Base-by-base conservation (phyloP, 805 yeast genomes). In the Saccharomyces eubayanus region DNA sequence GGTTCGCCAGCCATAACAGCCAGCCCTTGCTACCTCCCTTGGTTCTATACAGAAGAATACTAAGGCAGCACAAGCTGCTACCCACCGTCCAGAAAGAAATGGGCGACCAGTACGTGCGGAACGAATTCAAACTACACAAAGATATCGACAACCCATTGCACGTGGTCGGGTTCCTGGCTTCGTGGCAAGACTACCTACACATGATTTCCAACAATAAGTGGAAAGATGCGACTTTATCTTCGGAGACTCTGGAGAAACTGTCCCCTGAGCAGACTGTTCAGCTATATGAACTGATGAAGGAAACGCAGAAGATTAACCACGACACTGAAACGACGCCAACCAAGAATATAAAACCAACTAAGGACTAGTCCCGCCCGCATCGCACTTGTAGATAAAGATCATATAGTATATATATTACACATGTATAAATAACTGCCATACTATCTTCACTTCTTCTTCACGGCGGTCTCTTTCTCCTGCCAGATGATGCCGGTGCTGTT, bases 401-500 rank as follows among this genome's bases (percentile, higher is more conserved):
- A 36, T 16, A 36, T 36, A 36, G 24, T 36, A 36, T n/a, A 36
- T n/a, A 36, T 36, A 36, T 16, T 16, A 36, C 24, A 36, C 43
- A 36, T 16, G 21, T 21, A 36, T 16, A 16, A 36, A 36, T n/a
- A 16, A 24, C 24, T 24, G 24, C 24, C 24, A 24, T 24, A 24
- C 24, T 24, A n/a, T 16, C 2, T 16, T 36, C 24, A 36, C 43
- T 36, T 36, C 9, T 36, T 36, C 9, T 36, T 36, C 12, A 11
- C 11, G 8, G 10, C 6, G 12, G 21, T 36, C 3, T 36, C 43
- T 2, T 11, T 36, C 43, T 67, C 72, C 52, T 79, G 80, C 98
- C 98, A 92, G 8, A 92, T 76, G 63, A 87, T 92, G 66, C 91
- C 96, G 51, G 92, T 82, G 59, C 86, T 82, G 2, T 96, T 96